Evolutionary conservation across 768 basidiomycete species (phyloP).

Genomic region (Tubosaeta brunneosetosa): DNA sequence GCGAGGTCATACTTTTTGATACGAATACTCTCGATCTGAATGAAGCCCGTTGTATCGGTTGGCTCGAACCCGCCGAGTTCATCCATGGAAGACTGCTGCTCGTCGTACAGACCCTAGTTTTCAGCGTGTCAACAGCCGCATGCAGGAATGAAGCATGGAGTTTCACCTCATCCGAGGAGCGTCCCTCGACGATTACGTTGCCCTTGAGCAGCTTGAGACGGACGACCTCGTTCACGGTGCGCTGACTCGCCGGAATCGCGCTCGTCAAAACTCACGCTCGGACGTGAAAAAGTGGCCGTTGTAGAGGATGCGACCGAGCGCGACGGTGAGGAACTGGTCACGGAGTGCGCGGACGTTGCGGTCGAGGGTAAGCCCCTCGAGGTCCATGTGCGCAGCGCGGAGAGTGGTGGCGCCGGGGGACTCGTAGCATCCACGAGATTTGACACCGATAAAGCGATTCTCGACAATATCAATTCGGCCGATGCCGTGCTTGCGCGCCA

Average conservation of each 20-base stretch:
- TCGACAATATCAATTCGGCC: slow-evolving; percentile 99
- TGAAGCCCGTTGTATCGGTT: slow-evolving; percentile 92
- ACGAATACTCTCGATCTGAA: slow-evolving; percentile 94
- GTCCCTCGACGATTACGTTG: slow-evolving; percentile 90
- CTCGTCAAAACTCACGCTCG: slow-evolving; percentile 93
- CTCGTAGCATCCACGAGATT: slow-evolving; percentile 99
- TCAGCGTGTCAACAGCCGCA: no score
- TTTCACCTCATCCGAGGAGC: slow-evolving; percentile 75
- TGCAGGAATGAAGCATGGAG: no score
- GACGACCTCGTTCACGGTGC: slow-evolving; percentile 93
- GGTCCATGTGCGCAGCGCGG: slow-evolving; percentile 89
- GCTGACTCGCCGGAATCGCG: slow-evolving; percentile 89
- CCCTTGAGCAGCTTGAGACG: slow-evolving; percentile 93
- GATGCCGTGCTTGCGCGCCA: slow-evolving; percentile 92
- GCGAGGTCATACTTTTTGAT: slow-evolving; percentile 79
- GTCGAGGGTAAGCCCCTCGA: slow-evolving; percentile 97
- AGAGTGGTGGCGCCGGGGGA: slow-evolving; percentile 95
- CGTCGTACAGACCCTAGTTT: slow-evolving; percentile 95
- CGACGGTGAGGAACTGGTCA: slow-evolving; percentile 92
- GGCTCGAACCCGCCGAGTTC: slow-evolving; percentile 98
- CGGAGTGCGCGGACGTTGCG: slow-evolving; percentile 92
- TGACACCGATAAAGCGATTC: slow-evolving; percentile 99
- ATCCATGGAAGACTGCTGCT: slow-evolving; percentile 95
- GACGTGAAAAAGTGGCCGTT: slow-evolving; percentile 99
- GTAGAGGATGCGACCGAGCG: slow-evolving; percentile 88